phyloP scores from a whole-genome alignment of 225 moss, liverwort and hornwort genomes.

The Pseudoscleropodium purum region DNA sequence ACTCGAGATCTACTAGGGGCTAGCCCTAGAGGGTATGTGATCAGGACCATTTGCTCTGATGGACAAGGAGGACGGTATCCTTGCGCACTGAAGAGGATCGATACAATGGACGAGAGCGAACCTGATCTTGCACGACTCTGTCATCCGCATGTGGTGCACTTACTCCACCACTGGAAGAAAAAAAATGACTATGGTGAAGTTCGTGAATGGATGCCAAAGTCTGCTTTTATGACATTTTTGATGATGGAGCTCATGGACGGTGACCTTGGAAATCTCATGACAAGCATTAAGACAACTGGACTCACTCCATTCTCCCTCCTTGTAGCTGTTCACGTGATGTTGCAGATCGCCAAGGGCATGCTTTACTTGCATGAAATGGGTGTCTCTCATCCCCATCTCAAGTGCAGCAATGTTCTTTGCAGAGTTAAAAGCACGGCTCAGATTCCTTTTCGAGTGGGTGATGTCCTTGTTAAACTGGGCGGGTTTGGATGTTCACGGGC shows the following conservation, averaged over 20 bases:
- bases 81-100: constrained; percentile 4
- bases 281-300: neutral
- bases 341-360: neutral
- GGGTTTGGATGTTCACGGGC: constrained; percentile 3
- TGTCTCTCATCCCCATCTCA: neutral
- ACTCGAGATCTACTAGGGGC: constrained; percentile 1
- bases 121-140: constrained; percentile 8
- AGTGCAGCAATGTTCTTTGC: neutral
- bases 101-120: neutral
- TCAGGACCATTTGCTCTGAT: neutral
- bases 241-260: neutral
- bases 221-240: neutral
- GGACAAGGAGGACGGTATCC: neutral
- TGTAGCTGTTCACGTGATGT: neutral
- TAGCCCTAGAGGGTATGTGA: neutral
- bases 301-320: neutral
- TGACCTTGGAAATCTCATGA: neutral
- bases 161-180: neutral
- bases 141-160: constrained; percentile 1
- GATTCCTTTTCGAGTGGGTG: neutral
- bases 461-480: constrained; percentile 4
- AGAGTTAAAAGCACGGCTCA: neutral
- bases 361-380: neutral
- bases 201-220: neutral
- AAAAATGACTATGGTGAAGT: neutral